Evolutionary conservation across 306 rosid genomes (phyloP), one percentile per base, ranked within the genome.

Genomic region (Castanospermum australe): DNA sequence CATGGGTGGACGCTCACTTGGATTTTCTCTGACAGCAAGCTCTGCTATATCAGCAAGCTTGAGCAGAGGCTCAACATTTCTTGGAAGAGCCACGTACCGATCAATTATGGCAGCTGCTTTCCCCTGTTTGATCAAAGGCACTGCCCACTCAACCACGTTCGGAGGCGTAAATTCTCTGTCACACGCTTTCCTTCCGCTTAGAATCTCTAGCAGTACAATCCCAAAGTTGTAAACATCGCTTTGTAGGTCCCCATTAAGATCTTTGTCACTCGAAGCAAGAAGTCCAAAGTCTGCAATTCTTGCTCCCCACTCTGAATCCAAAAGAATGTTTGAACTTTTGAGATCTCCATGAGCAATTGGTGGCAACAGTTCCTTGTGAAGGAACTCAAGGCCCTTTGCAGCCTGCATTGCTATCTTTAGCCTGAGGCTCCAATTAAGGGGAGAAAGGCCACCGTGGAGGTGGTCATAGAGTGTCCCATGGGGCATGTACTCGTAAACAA

Each of bases 391-490:
- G 20, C 98, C 99, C 47, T 88, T 91, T 1, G 98, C 98, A 17
- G 88, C 90, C 70, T 95, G 98, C 92, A 87, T 87, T 6, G 93
- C 80, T 39, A 93, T 90, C 84, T 84, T 90, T 39, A 95, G 35
- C 73, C 99, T 75, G 18, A 93, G 77, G 68, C 59, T 82, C 99
- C 99, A 95, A 68, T 79, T 89, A 24, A 93, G 90, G 8, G 97
- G 93, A 62, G 97, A 91, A 77, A 95, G 91, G 3, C 99, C 99
- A 39, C 99, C 94, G 3, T 95, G 99, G 54, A 95, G 92, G 66
- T 91, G 99, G 38, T 95, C 96, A 28, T 84, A 85, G 45, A 95
- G 99, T 7, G 99, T 95, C 11, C 98, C 98, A 22, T 89, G 94
- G 39, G 97, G 92, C 98, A 95, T 95, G 36, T 86, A 95, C 84